A percentile compares a stretch with the other conserved stretches of the same genome.
Conservation (phyloP, 2,329 filamentous ascomycete species). For the Neospermospora avenae region DNA sequence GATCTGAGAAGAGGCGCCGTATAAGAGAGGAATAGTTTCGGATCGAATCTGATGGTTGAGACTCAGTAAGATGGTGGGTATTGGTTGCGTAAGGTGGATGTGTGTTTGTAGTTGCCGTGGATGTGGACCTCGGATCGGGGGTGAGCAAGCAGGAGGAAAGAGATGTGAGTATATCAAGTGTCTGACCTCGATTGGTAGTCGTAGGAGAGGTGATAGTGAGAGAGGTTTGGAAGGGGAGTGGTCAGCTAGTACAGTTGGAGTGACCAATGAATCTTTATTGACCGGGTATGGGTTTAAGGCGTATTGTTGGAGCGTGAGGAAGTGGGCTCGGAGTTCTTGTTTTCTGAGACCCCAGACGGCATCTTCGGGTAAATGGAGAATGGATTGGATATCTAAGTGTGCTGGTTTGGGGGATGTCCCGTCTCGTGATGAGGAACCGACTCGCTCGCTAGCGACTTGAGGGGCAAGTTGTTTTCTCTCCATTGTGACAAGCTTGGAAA, state of each 20-base stretch:
- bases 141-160: slow-evolving; percentile 13
- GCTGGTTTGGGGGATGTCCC: neutral
- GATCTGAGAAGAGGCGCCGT: slow-evolving; percentile 24
- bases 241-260: neutral
- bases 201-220: slow-evolving; percentile 18
- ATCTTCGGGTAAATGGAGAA: slow-evolving; percentile 26
- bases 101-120: slow-evolving; percentile 30
- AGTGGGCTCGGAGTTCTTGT: slow-evolving; percentile 24
- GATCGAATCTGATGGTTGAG: slow-evolving; percentile 26
- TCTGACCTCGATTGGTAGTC: slow-evolving; percentile 28
- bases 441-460: slow-evolving; percentile 10
- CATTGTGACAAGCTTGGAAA: neutral
- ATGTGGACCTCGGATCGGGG: slow-evolving; percentile 27
- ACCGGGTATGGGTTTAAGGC: slow-evolving; percentile 21
- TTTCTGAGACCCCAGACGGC: slow-evolving; percentile 27
- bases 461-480: neutral
- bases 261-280: slow-evolving; percentile 4
- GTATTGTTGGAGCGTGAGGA: slow-evolving; percentile 28
- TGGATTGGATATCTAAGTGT: slow-evolving; percentile 12
- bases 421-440: slow-evolving; percentile 12
- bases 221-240: neutral
- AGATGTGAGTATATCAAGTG: slow-evolving; percentile 25
- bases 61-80: slow-evolving; percentile 23
- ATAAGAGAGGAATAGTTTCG: slow-evolving; percentile 30
- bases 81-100: slow-evolving; percentile 26